Conservation (phyloP, 192 early-diverging fungal genomes). For the Paraglomus brasilianum region DNA sequence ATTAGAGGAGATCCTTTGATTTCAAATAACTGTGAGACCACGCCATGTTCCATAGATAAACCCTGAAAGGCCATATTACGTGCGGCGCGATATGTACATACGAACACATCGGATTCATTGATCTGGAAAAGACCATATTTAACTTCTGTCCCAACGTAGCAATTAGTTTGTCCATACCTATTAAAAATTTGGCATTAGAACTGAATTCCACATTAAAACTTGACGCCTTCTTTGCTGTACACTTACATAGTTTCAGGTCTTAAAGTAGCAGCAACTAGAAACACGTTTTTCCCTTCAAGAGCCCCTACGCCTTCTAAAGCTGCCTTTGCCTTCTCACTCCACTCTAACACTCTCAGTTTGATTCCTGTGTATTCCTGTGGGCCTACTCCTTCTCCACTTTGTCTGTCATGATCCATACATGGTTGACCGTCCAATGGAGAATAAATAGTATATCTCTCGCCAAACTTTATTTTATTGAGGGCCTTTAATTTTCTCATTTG, state of each 20-base stretch:
- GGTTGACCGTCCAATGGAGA: constrained; percentile 93
- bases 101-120: constrained; percentile 76
- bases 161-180: constrained; percentile 96
- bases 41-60: constrained; percentile 69
- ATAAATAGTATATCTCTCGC: constrained; percentile 96
- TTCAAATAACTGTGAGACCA: constrained; percentile 67
- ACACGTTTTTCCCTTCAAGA: constrained; percentile 73
- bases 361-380: constrained; percentile 96
- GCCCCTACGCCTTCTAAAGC: constrained; percentile 41
- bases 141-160: constrained; percentile 90
- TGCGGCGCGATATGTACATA: constrained; percentile 90
- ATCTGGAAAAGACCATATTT: constrained; percentile 88
- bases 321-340: constrained; percentile 51
- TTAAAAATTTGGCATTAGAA: not conserved
- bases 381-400: constrained; percentile 87
- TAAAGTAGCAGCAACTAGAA: constrained; percentile 91
- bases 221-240: not conserved
- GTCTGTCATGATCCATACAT: constrained; percentile 99
- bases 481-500: constrained; percentile 89
- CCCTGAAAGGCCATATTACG: constrained; percentile 97
- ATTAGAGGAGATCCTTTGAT: constrained; percentile 78
- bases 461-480: constrained; percentile 87
- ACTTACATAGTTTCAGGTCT: constrained; percentile 94
- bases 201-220: no score
- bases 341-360: constrained; percentile 82